phyloP scores from a whole-genome alignment of 345 rosid species.

The Eucalyptus viminalis region DNA sequence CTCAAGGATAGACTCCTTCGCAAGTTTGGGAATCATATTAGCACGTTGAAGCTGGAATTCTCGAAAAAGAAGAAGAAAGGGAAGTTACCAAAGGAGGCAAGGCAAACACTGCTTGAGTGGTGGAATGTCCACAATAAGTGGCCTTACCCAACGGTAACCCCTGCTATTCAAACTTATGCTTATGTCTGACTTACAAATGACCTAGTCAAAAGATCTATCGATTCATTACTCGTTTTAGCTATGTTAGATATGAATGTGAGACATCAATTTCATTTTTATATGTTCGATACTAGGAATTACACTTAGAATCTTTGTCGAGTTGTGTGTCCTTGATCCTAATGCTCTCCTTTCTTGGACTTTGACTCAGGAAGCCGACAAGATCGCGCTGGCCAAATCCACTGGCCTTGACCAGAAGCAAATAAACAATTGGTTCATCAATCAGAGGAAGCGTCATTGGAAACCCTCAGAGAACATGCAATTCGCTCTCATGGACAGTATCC shows the following conservation, averaged over 20 bases:
- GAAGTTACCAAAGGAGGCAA: slow-evolving; percentile 8
- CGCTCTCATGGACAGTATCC: slow-evolving; percentile 1
- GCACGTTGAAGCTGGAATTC: slow-evolving; percentile 2
- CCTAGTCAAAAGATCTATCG: not conserved
- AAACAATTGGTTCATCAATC: slow-evolving; percentile 23
- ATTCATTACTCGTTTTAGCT: not conserved
- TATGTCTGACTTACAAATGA: not conserved
- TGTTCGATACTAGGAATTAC: not conserved
- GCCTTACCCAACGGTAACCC: slow-evolving; percentile 10
- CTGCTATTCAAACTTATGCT: not conserved
- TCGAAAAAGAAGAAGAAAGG: slow-evolving; percentile 13
- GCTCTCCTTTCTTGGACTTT: not conserved
- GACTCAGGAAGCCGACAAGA: slow-evolving; percentile 11
- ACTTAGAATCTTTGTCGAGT: not conserved
- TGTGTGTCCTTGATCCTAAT: not conserved
- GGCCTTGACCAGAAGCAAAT: slow-evolving; percentile 19
- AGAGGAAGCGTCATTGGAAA: slow-evolving; percentile 24
- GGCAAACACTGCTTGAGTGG: slow-evolving; percentile 8
- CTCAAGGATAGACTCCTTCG: slow-evolving; percentile 5
- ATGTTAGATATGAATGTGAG: not conserved
- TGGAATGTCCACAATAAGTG: slow-evolving; percentile 7
- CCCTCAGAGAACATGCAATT: slow-evolving; percentile 15
- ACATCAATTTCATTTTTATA: not conserved
- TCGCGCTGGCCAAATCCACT: slow-evolving; percentile 7
- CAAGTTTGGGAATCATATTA: slow-evolving; percentile 1